Percentiles rank a stretch among this genome's conserved stretches.
Conservation (phyloP, 208 protist genomes). For the Crithidia mellificae region DNA sequence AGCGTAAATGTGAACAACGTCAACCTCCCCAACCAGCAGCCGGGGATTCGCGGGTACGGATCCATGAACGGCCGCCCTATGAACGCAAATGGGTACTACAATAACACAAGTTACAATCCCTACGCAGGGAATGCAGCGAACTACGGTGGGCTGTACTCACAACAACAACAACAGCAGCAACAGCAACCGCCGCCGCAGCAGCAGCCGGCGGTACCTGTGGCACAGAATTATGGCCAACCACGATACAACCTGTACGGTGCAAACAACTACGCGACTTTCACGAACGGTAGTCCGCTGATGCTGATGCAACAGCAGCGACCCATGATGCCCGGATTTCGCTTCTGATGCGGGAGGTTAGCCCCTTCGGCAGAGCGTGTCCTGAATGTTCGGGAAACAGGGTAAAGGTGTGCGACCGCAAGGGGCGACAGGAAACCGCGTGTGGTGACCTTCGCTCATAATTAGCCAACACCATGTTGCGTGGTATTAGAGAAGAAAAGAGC, state of each 20-base stretch:
- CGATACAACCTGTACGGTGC: slow-evolving; percentile 7
- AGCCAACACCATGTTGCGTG: too few species aligned
- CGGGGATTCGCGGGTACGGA: neutral
- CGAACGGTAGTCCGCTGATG: slow-evolving; percentile 8
- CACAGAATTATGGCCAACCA: neutral
- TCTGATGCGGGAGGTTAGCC: too few species aligned
- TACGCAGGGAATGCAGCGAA: neutral
- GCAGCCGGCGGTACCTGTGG: neutral
- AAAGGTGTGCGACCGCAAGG: too few species aligned
- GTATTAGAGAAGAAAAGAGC: too few species aligned
- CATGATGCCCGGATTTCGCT: slow-evolving; percentile 7
- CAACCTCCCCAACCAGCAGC: neutral
- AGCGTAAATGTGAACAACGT: neutral
- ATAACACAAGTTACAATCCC: neutral
- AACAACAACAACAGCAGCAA: neutral
- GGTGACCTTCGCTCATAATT: too few species aligned
- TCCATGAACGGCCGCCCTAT: neutral
- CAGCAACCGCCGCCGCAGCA: too few species aligned
- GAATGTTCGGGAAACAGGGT: too few species aligned
- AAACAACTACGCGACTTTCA: slow-evolving; percentile 1
- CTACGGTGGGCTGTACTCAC: neutral
- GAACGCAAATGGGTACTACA: neutral
- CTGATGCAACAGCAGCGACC: slow-evolving; percentile 7
- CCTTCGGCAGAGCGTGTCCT: too few species aligned
- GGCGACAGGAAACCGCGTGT: too few species aligned